Evolutionary conservation across 2,329 filamentous ascomycete species (phyloP), one percentile per base, ranked within the genome.

Genomic region (Cyphellophora attinorum): DNA sequence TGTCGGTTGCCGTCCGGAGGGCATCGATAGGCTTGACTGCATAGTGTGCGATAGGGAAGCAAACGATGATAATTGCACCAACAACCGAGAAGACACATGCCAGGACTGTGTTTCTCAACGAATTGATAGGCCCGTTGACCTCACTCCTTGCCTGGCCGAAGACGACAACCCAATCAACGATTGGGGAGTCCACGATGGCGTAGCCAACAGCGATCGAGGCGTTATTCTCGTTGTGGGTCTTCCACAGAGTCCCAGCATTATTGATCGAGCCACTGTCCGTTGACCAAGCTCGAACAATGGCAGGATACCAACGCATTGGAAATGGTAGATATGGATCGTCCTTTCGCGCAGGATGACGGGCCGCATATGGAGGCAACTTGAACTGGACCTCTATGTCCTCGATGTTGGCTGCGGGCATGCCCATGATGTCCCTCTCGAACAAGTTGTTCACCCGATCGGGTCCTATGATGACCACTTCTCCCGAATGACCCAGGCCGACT

Each of bases 61-160:
- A 39, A 17, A 42, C 25, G 5, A 93, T 42, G 4, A 85, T 54
- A 33, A 91, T 72, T 4, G 80, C 67, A 0, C 79, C 85, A n/a
- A 79, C 71, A 0, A 85, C 89, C 1, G 81, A 82, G 53, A 93
- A 93, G 0, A 93, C 81, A 40, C 84, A 93, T 3, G 76, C 83
- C 2, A 94, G 59, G 1, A 94, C 70, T 32, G 93, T 84, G 30
- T 79, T 79, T 12, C 82, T 76, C n/a, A 94, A 65, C 11, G 74
- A 76, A 18, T 66, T 60, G 34, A 93, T 86, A 0, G 85, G 82
- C 6, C 67, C 64, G 60, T 81, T 86, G 1, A 85, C 84, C 57
- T 93, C 85, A 13, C 56, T 56, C 40, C 74, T 75, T 2, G 75
- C 66, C 55, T 89, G 79, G 53, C 93, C 86, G 1, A 94, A 73